Evolutionary conservation across 2,329 filamentous ascomycete genomes (phyloP).

Genomic region (Pseudogymnoascus sp.): DNA sequence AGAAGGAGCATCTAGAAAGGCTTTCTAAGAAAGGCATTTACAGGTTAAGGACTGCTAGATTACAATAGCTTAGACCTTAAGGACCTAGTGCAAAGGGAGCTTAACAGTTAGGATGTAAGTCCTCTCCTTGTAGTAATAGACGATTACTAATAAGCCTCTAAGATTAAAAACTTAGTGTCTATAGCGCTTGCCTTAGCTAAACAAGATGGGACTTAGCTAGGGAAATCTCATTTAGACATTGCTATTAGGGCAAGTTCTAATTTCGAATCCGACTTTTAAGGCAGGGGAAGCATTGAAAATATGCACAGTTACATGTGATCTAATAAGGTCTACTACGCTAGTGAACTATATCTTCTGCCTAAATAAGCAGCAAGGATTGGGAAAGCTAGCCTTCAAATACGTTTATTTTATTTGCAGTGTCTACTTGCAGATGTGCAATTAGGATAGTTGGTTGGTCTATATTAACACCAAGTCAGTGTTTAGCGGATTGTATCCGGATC

Average conservation of each 20-base stretch:
- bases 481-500: too few species aligned
- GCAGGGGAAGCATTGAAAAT: conserved; percentile 12
- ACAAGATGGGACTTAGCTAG: too few species aligned
- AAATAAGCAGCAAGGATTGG: not conserved
- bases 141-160: too few species aligned
- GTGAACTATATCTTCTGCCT: not conserved
- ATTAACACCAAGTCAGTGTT: not conserved
- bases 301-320: conserved; percentile 15
- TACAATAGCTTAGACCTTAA: conserved; percentile 14
- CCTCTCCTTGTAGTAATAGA: not conserved
- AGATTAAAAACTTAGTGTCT: too few species aligned
- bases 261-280: conserved; percentile 15
- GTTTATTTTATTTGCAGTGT: too few species aligned
- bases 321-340: conserved; percentile 9
- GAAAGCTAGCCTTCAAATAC: too few species aligned
- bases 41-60: conserved; percentile 17
- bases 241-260: conserved; percentile 14
- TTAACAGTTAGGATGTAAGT: conserved; percentile 10
- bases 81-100: conserved; percentile 17
- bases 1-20: conserved; percentile 13
- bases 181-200: too few species aligned
- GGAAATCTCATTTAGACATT: conserved; percentile 13
- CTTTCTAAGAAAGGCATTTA: conserved; percentile 13
- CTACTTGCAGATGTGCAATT: not conserved
- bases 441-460: not conserved